Base-by-base conservation (phyloP, 805 yeast genomes). In the Dipodascopsis uninucleata region DNA sequence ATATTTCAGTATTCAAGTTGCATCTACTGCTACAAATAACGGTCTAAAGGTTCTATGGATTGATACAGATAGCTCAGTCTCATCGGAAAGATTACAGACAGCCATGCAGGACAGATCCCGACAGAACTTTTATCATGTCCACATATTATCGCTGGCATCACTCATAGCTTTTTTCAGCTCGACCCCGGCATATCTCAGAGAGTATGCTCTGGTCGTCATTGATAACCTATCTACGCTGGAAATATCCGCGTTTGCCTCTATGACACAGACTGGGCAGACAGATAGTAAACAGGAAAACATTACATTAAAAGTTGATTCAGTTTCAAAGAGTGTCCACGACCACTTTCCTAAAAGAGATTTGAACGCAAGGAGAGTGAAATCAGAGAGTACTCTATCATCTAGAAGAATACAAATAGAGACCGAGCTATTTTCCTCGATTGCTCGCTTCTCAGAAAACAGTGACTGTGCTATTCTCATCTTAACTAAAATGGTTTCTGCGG, bases 1-100 rank as follows among this genome's bases (percentile, higher is more conserved):
- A n/a, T n/a, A n/a, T 5, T 12, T 14, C 21, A 43, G 50, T 20
- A 16, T 47, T 4, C 52, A 47, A 29, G 26, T 47, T 18, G 49
- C 36, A 5, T 28, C 31, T 9, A 21, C 42, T 20, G 52, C 52
- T 17, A 31, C 41, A 8, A 9, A 16, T 32, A 20, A 29, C 10
- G 10, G 25, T 12, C 24, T 29, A 21, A 41, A 41, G 31, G 47
- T 49, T 9, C 39, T 49, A n/a, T 49, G 53, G 53, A 45, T 49
- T 10, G 53, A 49, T 28, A 47, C 45, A 7, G 37, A 44, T n/a
- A 28, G 38, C 23, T 20, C 18, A n/a, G 16, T 41, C 5, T 45
- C 52, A 8, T 18, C 32, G 10, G 7, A 26, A 8, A 34, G 52
- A 8, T 10, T 42, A 26, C 36, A 31, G 5, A 18, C 28, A 23